Evolutionary conservation across 139 green algal species (phyloP), one percentile per base, ranked within the genome.

Genomic region (Coelastrella sp.): DNA sequence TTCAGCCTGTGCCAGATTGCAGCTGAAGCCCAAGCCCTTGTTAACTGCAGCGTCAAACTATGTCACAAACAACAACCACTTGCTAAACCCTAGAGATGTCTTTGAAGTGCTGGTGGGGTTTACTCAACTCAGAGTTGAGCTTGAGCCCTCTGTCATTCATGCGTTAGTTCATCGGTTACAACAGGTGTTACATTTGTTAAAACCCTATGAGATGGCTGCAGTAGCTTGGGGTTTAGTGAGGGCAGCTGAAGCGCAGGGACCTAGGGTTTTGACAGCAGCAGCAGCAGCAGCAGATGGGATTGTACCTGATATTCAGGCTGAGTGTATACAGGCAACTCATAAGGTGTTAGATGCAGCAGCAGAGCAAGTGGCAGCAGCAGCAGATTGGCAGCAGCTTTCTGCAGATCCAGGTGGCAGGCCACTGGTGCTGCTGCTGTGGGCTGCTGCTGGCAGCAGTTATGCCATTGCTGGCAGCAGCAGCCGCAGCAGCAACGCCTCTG

Each of bases 21-120:
- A 66, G 27, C 27, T 34, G 50, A 35, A 48, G 48, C 23, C 11
- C 8, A 68, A 53, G 43, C 27, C n/a, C 3, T 40, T 85, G 34
- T 35, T 5, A 9, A 25, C 15, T 0, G 62, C 79, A 17, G 79
- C 32, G n/a, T 30, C 9, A 30, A n/a, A 62, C 0, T 85, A 85
- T 34, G 40, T 76, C 5, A n/a, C 23, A 4, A 85, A 27, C 30
- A 37, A 76, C 62, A 66, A 17, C n/a, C 79, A 85, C 21, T 32
- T 75, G 43, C 30, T 85, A 45, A 21, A 27, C 15, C 40, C 27
- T 27, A 38, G 79, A 8, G 79, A 85, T 25, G 41, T 68, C 15
- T 21, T 32, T 51, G 79, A 85, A 32, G 17, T 74, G 79, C 79
- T 85, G 79, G 41, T 63, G 30, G 79, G n/a, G 27, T 34, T 77